Conservation (phyloP, 1,139 yeast genomes). For the Saccharomyces hybrid region DNA sequence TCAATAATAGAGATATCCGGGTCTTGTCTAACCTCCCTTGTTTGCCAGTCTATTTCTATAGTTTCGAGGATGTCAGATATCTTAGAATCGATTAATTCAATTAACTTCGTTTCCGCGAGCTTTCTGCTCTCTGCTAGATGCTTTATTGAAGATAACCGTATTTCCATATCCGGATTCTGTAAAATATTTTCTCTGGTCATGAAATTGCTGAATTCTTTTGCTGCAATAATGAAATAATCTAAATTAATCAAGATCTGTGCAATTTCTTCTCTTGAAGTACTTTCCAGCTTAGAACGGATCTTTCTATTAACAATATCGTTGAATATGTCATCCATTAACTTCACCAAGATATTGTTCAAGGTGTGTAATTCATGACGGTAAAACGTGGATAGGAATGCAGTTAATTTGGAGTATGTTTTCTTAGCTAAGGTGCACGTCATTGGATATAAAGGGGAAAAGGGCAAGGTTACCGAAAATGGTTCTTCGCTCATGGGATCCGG, state of each 20-base stretch:
- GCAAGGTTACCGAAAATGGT: conserved; percentile 64
- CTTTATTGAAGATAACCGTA: conserved; percentile 49
- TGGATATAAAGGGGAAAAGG: conserved; percentile 84
- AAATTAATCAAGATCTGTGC: conserved; percentile 83
- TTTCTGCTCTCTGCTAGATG: conserved; percentile 58
- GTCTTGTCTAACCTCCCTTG: conserved; percentile 44
- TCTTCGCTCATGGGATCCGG: conserved; percentile 32
- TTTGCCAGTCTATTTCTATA: conserved; percentile 78
- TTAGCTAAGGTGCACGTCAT: conserved; percentile 73
- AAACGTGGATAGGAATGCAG: conserved; percentile 52
- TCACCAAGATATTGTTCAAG: conserved; percentile 45
- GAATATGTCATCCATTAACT: conserved; percentile 62
- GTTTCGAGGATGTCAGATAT: conserved; percentile 74
- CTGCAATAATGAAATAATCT: conserved; percentile 67
- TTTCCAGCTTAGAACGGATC: conserved; percentile 55
- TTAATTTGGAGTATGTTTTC: conserved; percentile 54
- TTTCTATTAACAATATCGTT: conserved; percentile 64
- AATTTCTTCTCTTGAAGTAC: conserved; percentile 78
- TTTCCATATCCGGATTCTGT: conserved; percentile 46
- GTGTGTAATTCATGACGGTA: conserved; percentile 48
- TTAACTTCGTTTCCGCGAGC: conserved; percentile 72
- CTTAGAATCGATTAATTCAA: conserved; percentile 70
- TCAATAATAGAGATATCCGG: conserved; percentile 76
- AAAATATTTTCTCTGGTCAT: conserved; percentile 38
- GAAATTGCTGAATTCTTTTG: conserved; percentile 37